Base-by-base conservation (phyloP, 139 green algal species). In the Chlorella sp. region DNA sequence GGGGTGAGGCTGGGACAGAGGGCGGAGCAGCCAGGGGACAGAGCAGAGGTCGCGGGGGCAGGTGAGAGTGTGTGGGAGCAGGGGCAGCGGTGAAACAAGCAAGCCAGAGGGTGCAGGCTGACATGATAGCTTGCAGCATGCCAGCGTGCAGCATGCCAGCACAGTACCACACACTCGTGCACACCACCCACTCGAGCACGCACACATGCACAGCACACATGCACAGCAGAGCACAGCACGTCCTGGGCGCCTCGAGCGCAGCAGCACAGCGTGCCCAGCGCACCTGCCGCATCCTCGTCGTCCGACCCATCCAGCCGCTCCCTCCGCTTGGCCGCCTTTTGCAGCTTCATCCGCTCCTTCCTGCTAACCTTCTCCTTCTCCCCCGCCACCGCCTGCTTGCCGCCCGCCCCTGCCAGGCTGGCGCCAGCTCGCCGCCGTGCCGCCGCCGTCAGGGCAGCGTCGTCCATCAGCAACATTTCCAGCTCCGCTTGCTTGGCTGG, bases 391-490 rank as follows among this genome's bases (percentile, higher is more conserved):
- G 82, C 81, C 61, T 71, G 9, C n/a, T 76, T 71, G 86, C 28
- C 64, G 15, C 48, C 66, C 24, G 73, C 48, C 3, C 53, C 7
- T 26, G 75, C 68, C 9, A 61, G 42, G 26, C 34, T 39, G 28
- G 32, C 36, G 48, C 32, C 87, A 34, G 77, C 86, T 32, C 89
- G 88, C 1, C 36, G 86, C 0, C 69, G 81, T 26, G 91, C 93
- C 3, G 79, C 91, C 42, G 87, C 91, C 60, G 92, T 86, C 40
- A 98, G 83, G 1, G 91, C 91, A 0, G 57, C 87, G 73, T 99
- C 97, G 66, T 99, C 97, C 96, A 99, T 95, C 36, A 99, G 89
- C 68, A 99, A 92, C 92, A 99, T 94, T 92, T 99, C 97, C 79
- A 99, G 94, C 90, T 99, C 96, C 22, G 97, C 97, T 12, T 89